phyloP scores from a whole-genome alignment of 148 eudicot species.

The Silene latifolia region DNA sequence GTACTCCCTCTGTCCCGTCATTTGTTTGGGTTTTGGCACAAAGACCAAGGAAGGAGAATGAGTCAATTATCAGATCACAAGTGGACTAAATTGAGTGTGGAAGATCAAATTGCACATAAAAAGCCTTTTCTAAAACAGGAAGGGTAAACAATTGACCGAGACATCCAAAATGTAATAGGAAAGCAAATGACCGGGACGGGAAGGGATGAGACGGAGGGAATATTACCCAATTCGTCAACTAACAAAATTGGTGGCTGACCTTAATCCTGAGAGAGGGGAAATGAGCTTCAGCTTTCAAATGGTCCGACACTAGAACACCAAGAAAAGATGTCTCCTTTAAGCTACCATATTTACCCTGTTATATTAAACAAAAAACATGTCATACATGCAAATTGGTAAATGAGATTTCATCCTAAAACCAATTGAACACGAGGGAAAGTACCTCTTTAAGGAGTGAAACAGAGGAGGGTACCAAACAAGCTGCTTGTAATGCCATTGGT shows the following conservation, averaged over 20 bases:
- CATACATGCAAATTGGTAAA: neutral
- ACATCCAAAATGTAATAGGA: too few species aligned
- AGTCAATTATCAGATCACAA: too few species aligned
- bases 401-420: neutral
- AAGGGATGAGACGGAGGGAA: too few species aligned
- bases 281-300: slow-evolving; percentile 31
- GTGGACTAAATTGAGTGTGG: too few species aligned
- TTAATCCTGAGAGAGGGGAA: slow-evolving; percentile 33
- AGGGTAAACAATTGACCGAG: too few species aligned
- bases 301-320: slow-evolving; percentile 39
- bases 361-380: neutral
- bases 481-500: slow-evolving; percentile 56
- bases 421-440: neutral
- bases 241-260: slow-evolving; percentile 24
- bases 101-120: too few species aligned
- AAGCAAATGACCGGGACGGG: too few species aligned
- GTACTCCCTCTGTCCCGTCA: too few species aligned
- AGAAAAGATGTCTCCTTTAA: slow-evolving; percentile 49
- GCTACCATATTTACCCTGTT: slow-evolving; percentile 35
- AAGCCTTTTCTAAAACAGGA: too few species aligned
- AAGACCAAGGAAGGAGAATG: too few species aligned
- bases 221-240: neutral
- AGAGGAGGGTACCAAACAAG: slow-evolving; percentile 44
- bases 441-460: slow-evolving; percentile 54
- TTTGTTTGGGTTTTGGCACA: too few species aligned